phyloP scores from a whole-genome alignment of 2,329 filamentous ascomycete genomes.

The Xylariaceae sp. region DNA sequence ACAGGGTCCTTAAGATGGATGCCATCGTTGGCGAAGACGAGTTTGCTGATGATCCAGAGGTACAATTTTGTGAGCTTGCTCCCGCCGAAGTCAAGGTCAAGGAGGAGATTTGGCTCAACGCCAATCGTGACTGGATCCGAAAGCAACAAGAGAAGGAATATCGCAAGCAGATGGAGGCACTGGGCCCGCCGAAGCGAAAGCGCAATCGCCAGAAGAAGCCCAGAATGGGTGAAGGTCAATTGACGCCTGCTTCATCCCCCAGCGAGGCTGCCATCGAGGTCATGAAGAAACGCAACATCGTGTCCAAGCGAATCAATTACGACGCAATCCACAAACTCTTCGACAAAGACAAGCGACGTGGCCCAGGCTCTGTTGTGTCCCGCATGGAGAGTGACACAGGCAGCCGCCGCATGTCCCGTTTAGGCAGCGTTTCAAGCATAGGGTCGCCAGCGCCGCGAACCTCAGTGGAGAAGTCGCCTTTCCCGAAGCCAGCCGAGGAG shows the following conservation, averaged over 20 bases:
- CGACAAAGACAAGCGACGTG: constrained; percentile 40
- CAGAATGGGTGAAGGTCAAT: constrained; percentile 61
- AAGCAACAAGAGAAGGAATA: constrained; percentile 81
- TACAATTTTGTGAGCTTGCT: constrained; percentile 71
- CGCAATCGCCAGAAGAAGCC: constrained; percentile 47
- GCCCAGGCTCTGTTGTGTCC: constrained; percentile 46
- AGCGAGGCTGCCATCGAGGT: constrained; percentile 66
- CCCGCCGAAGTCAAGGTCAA: constrained; percentile 75
- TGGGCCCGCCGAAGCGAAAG: constrained; percentile 52
- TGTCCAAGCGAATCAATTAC: constrained; percentile 75
- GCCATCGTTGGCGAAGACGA: constrained; percentile 72
- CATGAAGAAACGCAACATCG: constrained; percentile 59
- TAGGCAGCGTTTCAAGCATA: constrained; percentile 30
- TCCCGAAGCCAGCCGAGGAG: constrained; percentile 33
- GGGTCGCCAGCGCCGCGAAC: constrained; percentile 23
- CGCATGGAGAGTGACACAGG: constrained; percentile 40
- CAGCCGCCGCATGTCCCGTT: constrained; percentile 33
- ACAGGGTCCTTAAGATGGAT: constrained; percentile 51
- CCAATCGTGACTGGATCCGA: constrained; percentile 91
- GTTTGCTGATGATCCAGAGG: constrained; percentile 86
- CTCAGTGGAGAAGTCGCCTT: constrained; percentile 24
- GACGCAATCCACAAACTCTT: constrained; percentile 58
- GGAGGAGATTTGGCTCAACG: constrained; percentile 88
- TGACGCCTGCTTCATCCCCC: constrained; percentile 62
- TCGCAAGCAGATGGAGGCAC: constrained; percentile 58